Conservation (phyloP, 768 basidiomycete species). For the Lactifluus rugatus region DNA sequence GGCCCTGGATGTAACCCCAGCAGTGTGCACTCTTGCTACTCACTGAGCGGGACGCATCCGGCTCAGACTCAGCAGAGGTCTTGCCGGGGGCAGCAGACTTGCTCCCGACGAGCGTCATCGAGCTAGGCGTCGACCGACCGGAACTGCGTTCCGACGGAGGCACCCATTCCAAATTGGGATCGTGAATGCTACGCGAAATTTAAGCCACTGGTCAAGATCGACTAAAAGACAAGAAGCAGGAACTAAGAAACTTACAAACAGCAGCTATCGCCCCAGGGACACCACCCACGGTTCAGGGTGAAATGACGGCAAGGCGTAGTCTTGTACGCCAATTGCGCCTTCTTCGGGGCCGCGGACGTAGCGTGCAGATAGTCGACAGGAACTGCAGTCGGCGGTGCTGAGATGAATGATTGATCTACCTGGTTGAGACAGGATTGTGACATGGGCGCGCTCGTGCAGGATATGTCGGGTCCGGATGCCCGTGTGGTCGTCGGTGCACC, state of each 20-base stretch:
- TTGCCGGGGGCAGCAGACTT: not conserved
- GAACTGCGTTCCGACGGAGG: not conserved
- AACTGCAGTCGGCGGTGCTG: not conserved
- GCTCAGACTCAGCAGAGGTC: not conserved
- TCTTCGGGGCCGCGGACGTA: not conserved
- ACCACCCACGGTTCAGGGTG: conserved; percentile 8
- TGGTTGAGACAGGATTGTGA: not conserved
- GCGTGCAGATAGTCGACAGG: not conserved
- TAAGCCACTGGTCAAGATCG: not conserved
- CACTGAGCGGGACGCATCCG: not conserved
- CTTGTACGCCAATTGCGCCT: conserved; percentile 5
- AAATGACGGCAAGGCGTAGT: conserved; percentile 10
- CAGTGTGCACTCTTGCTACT: conserved; percentile 10
- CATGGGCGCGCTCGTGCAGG: too few relatives aligned
- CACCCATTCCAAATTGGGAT: conserved; percentile 3
- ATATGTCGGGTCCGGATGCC: not conserved
- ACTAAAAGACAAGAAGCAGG: too few relatives aligned
- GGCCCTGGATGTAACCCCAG: conserved; percentile 12
- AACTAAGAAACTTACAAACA: conserved; percentile 1
- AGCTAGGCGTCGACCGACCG: conserved; percentile 9
- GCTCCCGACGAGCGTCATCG: not conserved
- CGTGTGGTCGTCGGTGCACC: not conserved
- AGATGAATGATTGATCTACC: not conserved
- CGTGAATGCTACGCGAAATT: conserved; percentile 3
- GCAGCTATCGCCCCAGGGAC: conserved; percentile 10